Base-by-base conservation (phyloP, 306 rosid species). In the Quercus rubra region DNA sequence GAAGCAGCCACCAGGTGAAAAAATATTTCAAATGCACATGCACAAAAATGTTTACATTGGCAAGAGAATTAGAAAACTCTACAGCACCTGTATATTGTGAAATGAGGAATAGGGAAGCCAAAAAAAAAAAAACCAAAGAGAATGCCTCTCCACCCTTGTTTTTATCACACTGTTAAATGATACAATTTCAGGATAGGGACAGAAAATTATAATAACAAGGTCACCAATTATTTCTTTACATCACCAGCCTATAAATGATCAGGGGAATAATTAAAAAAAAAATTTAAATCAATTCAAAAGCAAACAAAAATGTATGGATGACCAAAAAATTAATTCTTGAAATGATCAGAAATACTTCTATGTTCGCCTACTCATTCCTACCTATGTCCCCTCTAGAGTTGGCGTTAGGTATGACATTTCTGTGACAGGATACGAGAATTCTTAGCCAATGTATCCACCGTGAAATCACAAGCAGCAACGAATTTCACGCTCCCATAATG, bases 371-470 rank as follows among this genome's bases (percentile, higher is more conserved):
- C 67, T 59, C 66, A 56, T 59, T 59, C 66, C 66, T 59, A 21
- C 13, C 5, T 23, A 59, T 8, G 25, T 15, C 4, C 7, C 67
- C 67, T 61, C 25, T 23, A 10, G 14, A 55, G 55, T 17, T 77
- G 73, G 54, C 82, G 78, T 74, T 79, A 55, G 0, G 85, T 84
- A 27, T 69, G 21, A 23, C 96, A 90, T 75, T 86, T 79, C 56
- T 85, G 89, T 15, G 88, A 85, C 76, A 87, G 61, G 51, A 91
- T n/a, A 0, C 73, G 76, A 43, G 85, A 55, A 14, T 17, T 75
- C 69, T 81, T 80, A 3, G 79, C 87, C 85, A 93, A 86, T 2
- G 83, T 35, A 68, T 90, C 88, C 76, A 84, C 75, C 27, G 62
- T 85, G 11, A 88, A 15, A 6, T 74, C 71, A 55, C 97, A 93